phyloP scores from a whole-genome alignment of 768 basidiomycete genomes.

The Boletus barrowsii region DNA sequence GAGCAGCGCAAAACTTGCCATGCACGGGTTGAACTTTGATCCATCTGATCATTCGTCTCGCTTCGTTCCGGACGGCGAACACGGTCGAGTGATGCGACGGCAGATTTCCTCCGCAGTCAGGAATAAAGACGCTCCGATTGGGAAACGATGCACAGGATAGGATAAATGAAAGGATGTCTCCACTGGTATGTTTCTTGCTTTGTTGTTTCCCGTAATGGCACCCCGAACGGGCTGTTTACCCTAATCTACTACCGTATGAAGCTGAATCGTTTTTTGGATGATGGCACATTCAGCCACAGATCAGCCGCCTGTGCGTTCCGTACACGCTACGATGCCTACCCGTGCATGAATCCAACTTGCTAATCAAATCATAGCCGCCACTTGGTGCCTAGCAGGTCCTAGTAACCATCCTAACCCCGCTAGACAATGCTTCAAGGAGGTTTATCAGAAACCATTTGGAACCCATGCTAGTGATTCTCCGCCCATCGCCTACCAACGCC shows the following conservation, averaged over 20 bases:
- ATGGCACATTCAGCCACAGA: neutral
- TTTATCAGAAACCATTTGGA: constrained; percentile 13
- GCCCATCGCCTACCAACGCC: neutral
- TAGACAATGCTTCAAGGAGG: constrained; percentile 6
- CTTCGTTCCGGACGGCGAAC: constrained; percentile 11
- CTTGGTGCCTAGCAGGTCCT: neutral
- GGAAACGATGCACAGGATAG: constrained; percentile 5
- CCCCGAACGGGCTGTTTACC: neutral
- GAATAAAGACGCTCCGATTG: constrained; percentile 10
- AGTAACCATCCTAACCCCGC: constrained; percentile 3
- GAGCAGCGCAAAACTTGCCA: too few relatives aligned
- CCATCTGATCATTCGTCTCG: constrained; percentile 1
- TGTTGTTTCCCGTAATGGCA: neutral
- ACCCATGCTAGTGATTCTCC: neutral
- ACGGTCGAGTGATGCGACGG: neutral
- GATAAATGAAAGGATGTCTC: constrained; percentile 4
- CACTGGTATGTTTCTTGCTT: neutral
- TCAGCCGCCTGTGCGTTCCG: neutral
- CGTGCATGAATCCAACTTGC: constrained; percentile 3
- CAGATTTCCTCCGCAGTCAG: constrained; percentile 10
- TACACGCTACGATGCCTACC: neutral
- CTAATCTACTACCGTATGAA: neutral
- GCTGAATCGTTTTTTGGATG: neutral
- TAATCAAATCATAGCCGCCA: constrained; percentile 9
- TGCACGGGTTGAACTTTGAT: too few relatives aligned